phyloP scores from a whole-genome alignment of 2,329 filamentous ascomycete species.

The Ceratocystis papillata region DNA sequence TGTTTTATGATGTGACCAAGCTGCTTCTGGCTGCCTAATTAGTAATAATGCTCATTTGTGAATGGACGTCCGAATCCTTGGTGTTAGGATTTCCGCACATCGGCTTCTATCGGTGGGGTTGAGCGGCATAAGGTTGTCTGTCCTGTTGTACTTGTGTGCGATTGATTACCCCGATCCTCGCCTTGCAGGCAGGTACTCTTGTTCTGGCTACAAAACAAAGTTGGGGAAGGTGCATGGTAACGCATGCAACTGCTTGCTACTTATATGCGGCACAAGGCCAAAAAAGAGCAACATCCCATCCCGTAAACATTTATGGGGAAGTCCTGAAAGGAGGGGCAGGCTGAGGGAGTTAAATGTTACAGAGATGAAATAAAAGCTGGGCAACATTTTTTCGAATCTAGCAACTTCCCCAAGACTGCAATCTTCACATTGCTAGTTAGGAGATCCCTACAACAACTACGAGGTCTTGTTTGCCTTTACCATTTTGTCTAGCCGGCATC shows the following conservation, averaged over 20 bases:
- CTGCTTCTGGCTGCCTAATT: not conserved
- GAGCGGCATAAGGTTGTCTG: not conserved
- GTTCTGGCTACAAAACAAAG: not conserved
- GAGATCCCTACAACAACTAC: not conserved
- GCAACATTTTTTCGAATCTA: not conserved
- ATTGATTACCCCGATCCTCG: no score
- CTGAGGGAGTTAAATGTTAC: no score
- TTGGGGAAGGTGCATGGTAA: constrained; percentile 5
- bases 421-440: not conserved
- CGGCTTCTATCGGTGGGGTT: not conserved
- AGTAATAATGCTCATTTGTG: not conserved
- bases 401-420: not conserved
- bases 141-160: no score
- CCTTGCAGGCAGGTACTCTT: not conserved
- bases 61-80: not conserved
- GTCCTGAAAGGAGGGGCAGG: constrained; percentile 9
- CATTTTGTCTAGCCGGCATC: not conserved
- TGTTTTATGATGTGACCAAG: not conserved
- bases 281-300: not conserved
- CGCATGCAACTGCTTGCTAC: not conserved
- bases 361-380: not conserved
- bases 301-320: constrained; percentile 8
- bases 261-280: no score
- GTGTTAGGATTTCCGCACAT: not conserved
- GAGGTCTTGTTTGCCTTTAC: not conserved